Evolutionary conservation across 2,329 filamentous ascomycete species (phyloP), one percentile per base, ranked within the genome.

Genomic region (Purpureocillium takamizusanense): DNA sequence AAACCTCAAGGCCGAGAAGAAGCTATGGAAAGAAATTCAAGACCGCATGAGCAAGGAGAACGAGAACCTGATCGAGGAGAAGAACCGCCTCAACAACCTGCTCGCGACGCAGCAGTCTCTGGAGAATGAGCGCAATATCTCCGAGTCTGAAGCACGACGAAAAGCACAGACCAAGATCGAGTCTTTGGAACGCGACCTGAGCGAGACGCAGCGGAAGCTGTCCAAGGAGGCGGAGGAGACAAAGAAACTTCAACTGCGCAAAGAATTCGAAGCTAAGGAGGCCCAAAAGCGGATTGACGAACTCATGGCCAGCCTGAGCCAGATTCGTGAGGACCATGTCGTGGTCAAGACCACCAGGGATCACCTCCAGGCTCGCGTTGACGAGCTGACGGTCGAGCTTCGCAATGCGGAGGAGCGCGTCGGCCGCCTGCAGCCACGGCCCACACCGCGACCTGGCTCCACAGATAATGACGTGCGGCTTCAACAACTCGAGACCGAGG

Each of bases 1-100:
- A 13, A 95, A 97, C 53, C 74, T 95, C 27, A 95, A 94, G 59
- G 89, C 90, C 0, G 90, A 97, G 61, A 95, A 95, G 64, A 84
- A 87, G 29, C 71, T 98, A 9, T 95, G 86, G 84, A 94, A 92
- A 65, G 86, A 83, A 40, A 94, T 95, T 27, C 89, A 97, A 56
- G 82, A 85, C 46, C 81, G 94, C 37, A 70, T 97, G 32, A 83
- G 78, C 45, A 86, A 92, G 51, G 89, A 97, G 54, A 95, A 92
- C 46, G 87, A 95, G 53, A 78, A 67, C 15, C 68, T 97, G 11
- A 74, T 84, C 31, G 86, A 94, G 43, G 92, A 98, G 57, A 85
- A 88, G 47, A 78, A 81, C 33, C 77, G 89, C 23, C 74, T 97
- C 4, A 94, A 90, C 60, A 81, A 79, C 40, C 71, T 95, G 25